Conservation (phyloP, 1,139 yeast species). For the Taiozyma sp. region DNA sequence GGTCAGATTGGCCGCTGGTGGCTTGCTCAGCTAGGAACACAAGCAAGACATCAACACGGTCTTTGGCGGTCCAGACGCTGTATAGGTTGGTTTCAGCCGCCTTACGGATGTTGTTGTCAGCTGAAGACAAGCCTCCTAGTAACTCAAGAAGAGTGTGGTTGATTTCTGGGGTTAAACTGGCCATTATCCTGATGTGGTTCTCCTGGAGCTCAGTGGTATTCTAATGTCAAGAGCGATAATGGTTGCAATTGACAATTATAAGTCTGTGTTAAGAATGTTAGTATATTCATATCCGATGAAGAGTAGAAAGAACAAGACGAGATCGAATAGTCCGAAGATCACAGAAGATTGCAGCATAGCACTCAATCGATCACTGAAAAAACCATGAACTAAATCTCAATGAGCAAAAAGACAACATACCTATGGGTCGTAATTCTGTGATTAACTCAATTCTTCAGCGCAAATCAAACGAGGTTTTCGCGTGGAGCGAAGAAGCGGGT, state of each 20-base stretch:
- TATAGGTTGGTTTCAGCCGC: slow-evolving; percentile 75
- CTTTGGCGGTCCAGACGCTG: slow-evolving; percentile 65
- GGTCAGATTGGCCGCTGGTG: slow-evolving; percentile 47
- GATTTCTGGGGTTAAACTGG: slow-evolving; percentile 60
- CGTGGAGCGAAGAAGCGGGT: background rate
- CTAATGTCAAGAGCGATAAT: background rate
- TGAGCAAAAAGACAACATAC: background rate
- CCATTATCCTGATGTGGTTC: slow-evolving; percentile 31
- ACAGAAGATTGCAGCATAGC: background rate
- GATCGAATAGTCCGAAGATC: background rate
- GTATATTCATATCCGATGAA: background rate
- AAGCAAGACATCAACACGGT: slow-evolving; percentile 63
- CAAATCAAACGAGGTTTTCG: background rate
- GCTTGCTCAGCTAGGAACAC: slow-evolving; percentile 84
- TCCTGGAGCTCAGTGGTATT: background rate
- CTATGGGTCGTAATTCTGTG: background rate
- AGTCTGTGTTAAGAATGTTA: background rate
- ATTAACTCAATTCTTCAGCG: background rate
- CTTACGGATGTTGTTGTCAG: slow-evolving; percentile 71
- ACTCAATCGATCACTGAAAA: background rate
- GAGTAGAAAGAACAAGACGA: background rate
- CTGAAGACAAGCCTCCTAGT: slow-evolving; percentile 65
- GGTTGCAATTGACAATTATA: background rate
- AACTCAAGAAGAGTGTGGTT: slow-evolving; percentile 53
- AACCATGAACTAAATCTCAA: background rate